Conservation (phyloP, 2,329 filamentous ascomycete genomes). For the Capronia coronata region DNA sequence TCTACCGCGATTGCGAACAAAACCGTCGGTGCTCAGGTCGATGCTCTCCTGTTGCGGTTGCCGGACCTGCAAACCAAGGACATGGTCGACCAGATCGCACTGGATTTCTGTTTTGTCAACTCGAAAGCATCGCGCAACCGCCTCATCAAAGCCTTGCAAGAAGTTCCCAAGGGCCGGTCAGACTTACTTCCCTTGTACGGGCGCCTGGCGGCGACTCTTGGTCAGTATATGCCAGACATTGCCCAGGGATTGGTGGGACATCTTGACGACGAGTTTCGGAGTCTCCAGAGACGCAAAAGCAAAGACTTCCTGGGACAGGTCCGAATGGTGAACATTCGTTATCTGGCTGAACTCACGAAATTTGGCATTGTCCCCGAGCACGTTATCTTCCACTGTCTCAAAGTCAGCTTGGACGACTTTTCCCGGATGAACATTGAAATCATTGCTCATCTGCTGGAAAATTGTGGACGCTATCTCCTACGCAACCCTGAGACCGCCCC, state of each 20-base stretch:
- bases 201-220: slow-evolving; percentile 85
- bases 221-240: slow-evolving; percentile 91
- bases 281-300: slow-evolving; percentile 89
- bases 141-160: slow-evolving; percentile 84
- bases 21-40: slow-evolving; percentile 93
- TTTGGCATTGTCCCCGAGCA: slow-evolving; percentile 97
- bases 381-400: slow-evolving; percentile 97
- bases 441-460: slow-evolving; percentile 90
- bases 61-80: slow-evolving; percentile 90
- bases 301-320: slow-evolving; percentile 97
- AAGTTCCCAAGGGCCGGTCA: slow-evolving; percentile 87
- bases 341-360: slow-evolving; percentile 93
- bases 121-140: slow-evolving; percentile 96
- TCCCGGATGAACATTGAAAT: slow-evolving; percentile 99
- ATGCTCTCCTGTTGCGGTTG: slow-evolving; percentile 78
- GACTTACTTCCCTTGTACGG: slow-evolving; percentile 88
- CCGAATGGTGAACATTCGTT: slow-evolving; percentile 90
- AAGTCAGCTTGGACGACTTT: slow-evolving; percentile 95
- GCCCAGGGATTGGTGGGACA: slow-evolving; percentile 85
- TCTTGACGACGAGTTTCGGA: slow-evolving; percentile 93
- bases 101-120: slow-evolving; percentile 97
- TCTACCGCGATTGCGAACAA: slow-evolving; percentile 96
- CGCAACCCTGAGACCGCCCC: slow-evolving; percentile 89
- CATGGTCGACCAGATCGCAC: slow-evolving; percentile 79
- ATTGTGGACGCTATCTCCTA: slow-evolving; percentile 88